Evolutionary conservation across 2,329 filamentous ascomycete species (phyloP), one percentile per base, ranked within the genome.

Genomic region (Sporothrix pallida): DNA sequence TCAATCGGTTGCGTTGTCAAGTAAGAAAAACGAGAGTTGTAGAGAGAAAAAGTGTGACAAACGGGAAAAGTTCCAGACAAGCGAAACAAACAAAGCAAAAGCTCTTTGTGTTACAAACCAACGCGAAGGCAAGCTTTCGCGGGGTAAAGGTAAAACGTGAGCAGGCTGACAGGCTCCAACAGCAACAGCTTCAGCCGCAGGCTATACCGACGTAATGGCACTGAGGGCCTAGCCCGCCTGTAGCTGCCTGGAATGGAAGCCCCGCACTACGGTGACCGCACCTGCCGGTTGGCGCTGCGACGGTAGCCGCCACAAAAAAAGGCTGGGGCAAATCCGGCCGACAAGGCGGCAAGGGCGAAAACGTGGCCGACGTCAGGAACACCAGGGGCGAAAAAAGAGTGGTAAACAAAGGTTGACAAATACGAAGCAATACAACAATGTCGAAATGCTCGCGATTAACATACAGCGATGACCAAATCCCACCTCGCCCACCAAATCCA

Each of bases 161-260:
- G 62, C 60, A 65, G 60, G 60, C 60, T 62, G 31, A 31, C 46
- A 54, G 20, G 20, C 31, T 37, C 2, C 31, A 37, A 3, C 7
- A 37, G 31, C 31, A 7, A 37, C 50, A 44, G 46, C 48, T 12
- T 42, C 26, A 70, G 50, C 48, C 67, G 62, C 62, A 67, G 62
- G n/a, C 62, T 26, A 17, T 50, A 70, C 50, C 67, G 50, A 70
- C 67, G 67, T 56, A 70, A 70, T 56, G 48, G 65, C 26, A 37
- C 13, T n/a, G 63, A 52, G 23, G 52, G 65, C 46, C 65, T 69
- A 54, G 65, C 13, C 46, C n/a, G 63, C 42, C 37, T 37, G 31
- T 56, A 60, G 69, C 54, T 60, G 69, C 69, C 69, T 71, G 69
- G 69, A 50, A 71, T 62, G 54, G 37, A 37, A 60, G 69, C 42